Conservation (phyloP, 305 asterid genomes). For the Fraxinus greggii region DNA sequence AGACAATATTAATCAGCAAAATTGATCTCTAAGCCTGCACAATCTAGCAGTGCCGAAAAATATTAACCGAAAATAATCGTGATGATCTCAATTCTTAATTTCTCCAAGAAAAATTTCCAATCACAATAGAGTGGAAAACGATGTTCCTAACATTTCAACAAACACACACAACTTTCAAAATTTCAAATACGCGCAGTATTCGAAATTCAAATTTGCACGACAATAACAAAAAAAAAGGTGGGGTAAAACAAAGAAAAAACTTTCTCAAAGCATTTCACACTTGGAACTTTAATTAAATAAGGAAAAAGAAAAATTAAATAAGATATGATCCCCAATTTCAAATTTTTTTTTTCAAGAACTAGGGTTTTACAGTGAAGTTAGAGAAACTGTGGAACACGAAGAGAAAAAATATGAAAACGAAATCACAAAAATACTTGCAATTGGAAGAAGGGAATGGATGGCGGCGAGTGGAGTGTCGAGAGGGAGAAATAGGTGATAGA, state of each 20-base stretch:
- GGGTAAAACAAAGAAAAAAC: not conserved
- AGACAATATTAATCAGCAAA: conserved; percentile 11
- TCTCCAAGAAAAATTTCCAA: not conserved
- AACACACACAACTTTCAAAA: not conserved
- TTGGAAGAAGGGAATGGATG: not conserved
- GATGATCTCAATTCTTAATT: conserved; percentile 10
- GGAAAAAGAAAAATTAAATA: not conserved
- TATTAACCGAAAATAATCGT: conserved; percentile 18
- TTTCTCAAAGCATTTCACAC: not conserved
- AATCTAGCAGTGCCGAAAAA: conserved; percentile 13
- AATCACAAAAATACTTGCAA: conserved; percentile 15
- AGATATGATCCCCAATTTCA: not conserved
- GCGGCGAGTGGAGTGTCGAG: not conserved
- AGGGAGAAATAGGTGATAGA: not conserved
- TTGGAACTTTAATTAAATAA: not conserved
- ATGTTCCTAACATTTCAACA: not conserved
- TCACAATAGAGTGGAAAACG: not conserved
- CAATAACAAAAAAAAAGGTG: not conserved
- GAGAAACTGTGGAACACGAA: not conserved
- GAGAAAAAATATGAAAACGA: not conserved
- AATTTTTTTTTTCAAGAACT: not conserved
- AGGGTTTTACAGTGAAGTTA: not conserved
- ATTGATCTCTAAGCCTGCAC: not conserved
- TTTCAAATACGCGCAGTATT: not conserved
- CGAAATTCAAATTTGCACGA: not conserved